Percentiles rank a stretch among this genome's conserved stretches.
phyloP scores from a whole-genome alignment of 2,329 filamentous ascomycete genomes.

The Conoideocrella luteorostrata region DNA sequence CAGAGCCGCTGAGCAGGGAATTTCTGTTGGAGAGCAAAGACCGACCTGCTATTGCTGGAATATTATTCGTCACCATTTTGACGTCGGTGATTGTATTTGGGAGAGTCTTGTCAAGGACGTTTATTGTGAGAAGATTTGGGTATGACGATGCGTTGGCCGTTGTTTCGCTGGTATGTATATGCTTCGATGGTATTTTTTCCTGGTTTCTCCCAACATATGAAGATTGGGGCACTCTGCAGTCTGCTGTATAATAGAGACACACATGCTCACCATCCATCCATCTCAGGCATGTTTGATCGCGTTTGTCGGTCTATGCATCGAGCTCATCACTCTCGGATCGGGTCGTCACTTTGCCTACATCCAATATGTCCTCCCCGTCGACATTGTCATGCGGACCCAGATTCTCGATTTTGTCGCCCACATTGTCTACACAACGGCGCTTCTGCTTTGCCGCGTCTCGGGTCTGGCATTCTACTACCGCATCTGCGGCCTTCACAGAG shows the following conservation, averaged over 20 bases:
- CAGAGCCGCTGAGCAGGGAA: slow-evolving; percentile 24
- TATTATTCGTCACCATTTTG: slow-evolving; percentile 29
- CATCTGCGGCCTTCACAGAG: slow-evolving; percentile 31
- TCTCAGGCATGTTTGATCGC: slow-evolving; percentile 30
- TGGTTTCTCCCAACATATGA: too few species aligned
- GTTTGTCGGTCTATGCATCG: slow-evolving; percentile 36
- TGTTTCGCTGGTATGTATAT: slow-evolving; percentile 28
- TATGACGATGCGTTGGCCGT: slow-evolving; percentile 32
- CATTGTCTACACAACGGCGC: slow-evolving; percentile 43
- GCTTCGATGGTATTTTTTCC: too few species aligned
- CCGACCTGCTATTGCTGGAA: slow-evolving; percentile 29
- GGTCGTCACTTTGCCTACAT: slow-evolving; percentile 40
- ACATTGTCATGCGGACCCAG: slow-evolving; percentile 35
- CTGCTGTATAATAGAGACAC: too few species aligned
- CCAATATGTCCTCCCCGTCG: slow-evolving; percentile 37
- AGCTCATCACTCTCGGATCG: slow-evolving; percentile 40
- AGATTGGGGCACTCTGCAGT: not conserved
- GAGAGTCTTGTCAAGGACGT: slow-evolving; percentile 27
- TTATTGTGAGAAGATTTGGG: slow-evolving; percentile 30
- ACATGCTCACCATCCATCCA: slow-evolving; percentile 7
- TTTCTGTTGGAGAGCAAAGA: slow-evolving; percentile 32
- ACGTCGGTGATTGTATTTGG: slow-evolving; percentile 27
- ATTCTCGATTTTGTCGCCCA: slow-evolving; percentile 44
- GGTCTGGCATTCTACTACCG: slow-evolving; percentile 46
- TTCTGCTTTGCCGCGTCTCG: slow-evolving; percentile 43